Evolutionary conservation across 2,329 filamentous ascomycete species (phyloP).

Genomic region (Monosporascus ibericus): DNA sequence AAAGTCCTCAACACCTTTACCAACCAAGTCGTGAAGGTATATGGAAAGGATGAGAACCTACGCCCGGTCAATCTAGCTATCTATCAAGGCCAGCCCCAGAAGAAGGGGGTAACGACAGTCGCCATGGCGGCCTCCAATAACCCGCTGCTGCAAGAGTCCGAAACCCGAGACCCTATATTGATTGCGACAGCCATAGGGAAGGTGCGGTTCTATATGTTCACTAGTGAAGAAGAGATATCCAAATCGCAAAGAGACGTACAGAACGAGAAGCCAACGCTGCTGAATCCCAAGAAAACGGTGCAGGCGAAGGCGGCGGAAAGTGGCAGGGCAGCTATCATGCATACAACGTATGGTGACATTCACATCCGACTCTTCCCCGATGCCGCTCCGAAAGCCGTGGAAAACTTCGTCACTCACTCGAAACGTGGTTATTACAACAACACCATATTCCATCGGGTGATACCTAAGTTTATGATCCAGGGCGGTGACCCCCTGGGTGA

Average conservation of each 20-base stretch:
- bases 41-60: conserved; percentile 84
- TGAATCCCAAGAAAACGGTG: conserved; percentile 50
- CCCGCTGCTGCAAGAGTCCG: conserved; percentile 85
- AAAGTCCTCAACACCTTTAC: conserved; percentile 97
- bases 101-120: conserved; percentile 87
- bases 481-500: conserved; percentile 80
- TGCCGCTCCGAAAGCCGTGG: conserved; percentile 86
- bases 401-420: conserved; percentile 93
- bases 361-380: conserved; percentile 89
- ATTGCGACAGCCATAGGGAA: conserved; percentile 80
- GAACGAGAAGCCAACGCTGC: conserved; percentile 79
- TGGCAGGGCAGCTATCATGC: conserved; percentile 75
- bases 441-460: conserved; percentile 94
- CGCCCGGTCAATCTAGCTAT: conserved; percentile 76
- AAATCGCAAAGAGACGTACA: conserved; percentile 86
- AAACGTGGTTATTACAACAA: conserved; percentile 93
- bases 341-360: conserved; percentile 92
- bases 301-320: conserved; percentile 61
- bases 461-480: conserved; percentile 98
- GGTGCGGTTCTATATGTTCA: conserved; percentile 96
- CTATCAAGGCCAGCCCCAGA: conserved; percentile 93
- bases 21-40: conserved; percentile 85
- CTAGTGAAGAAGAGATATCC: conserved; percentile 76
- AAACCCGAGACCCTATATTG: conserved; percentile 83
- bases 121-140: conserved; percentile 97